A percentile compares a stretch with the other conserved stretches of the same genome.
phyloP scores from a whole-genome alignment of 2,329 filamentous ascomycete species.

The Lachnellula subtilissima region DNA sequence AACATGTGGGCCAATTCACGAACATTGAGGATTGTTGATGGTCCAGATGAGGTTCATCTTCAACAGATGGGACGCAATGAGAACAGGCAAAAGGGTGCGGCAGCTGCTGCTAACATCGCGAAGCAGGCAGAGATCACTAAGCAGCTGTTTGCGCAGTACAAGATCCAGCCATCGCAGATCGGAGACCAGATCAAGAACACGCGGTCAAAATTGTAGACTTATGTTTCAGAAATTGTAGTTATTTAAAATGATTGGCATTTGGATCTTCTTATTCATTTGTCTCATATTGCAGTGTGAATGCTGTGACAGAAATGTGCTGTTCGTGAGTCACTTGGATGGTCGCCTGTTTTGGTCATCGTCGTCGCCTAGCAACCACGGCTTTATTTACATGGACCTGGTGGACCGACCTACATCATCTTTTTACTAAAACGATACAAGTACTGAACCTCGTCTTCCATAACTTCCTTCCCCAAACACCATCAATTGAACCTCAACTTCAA shows the following conservation, averaged over 20 bases:
- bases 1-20: slow-evolving; percentile 75
- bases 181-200: slow-evolving; percentile 25
- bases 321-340: neutral
- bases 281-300: neutral
- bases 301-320: neutral
- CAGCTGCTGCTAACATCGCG: slow-evolving; percentile 56
- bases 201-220: slow-evolving; percentile 26
- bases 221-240: neutral
- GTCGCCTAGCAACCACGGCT: neutral
- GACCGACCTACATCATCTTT: neutral
- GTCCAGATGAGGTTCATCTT: slow-evolving; percentile 92
- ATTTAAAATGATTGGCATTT: neutral
- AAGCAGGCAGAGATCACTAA: slow-evolving; percentile 61
- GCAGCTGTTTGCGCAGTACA: slow-evolving; percentile 59
- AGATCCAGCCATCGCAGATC: slow-evolving; percentile 34
- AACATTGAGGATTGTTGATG: slow-evolving; percentile 83
- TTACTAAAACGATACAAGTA: neutral
- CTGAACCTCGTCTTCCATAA: neutral
- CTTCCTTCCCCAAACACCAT: neutral
- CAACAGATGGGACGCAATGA: slow-evolving; percentile 77
- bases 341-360: too few relatives aligned
- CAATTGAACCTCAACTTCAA: neutral
- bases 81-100: slow-evolving; percentile 64
- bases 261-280: neutral
- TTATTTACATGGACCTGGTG: neutral